phyloP scores from a whole-genome alignment of 371 early-diverging fungal genomes.

The Gilbertella persicaria region DNA sequence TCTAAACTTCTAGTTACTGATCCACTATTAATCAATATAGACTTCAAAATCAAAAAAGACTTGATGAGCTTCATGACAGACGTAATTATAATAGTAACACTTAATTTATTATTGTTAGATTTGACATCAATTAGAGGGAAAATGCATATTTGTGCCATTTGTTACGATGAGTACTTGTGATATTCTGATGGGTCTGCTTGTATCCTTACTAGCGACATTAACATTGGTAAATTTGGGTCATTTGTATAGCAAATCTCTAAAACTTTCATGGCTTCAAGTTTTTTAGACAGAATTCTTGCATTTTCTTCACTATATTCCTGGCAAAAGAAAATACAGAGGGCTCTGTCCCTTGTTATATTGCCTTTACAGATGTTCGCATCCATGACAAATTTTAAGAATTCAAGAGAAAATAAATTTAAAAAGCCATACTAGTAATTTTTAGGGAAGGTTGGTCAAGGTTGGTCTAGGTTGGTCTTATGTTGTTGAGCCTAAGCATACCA shows the following conservation, averaged over 20 bases:
- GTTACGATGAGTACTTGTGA: slow-evolving; percentile 2
- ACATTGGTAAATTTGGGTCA: not conserved
- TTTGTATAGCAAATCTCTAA: slow-evolving; percentile 5
- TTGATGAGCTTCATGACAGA: not conserved
- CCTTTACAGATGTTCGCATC: not conserved
- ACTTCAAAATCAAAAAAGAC: not conserved
- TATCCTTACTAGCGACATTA: slow-evolving; percentile 4
- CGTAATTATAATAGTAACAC: slow-evolving; percentile 1
- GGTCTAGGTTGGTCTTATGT: too few species aligned
- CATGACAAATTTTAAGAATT: not conserved
- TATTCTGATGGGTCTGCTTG: slow-evolving; percentile 1
- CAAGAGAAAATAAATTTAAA: slow-evolving; percentile 2
- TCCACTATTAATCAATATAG: not conserved
- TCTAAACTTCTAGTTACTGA: not conserved
- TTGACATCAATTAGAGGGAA: not conserved
- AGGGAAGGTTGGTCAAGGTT: not conserved
- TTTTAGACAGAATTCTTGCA: slow-evolving; percentile 1
- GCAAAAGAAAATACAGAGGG: slow-evolving; percentile 2
- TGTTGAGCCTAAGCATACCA: too few species aligned
- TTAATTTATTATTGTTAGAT: not conserved
- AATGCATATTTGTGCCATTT: not conserved
- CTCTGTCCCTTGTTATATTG: not conserved
- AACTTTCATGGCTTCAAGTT: slow-evolving; percentile 1
- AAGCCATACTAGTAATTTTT: not conserved
- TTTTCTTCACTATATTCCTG: slow-evolving; percentile 2